Base-by-base conservation (phyloP, 2,329 filamentous ascomycete species). In the Aspergillus flavus region DNA sequence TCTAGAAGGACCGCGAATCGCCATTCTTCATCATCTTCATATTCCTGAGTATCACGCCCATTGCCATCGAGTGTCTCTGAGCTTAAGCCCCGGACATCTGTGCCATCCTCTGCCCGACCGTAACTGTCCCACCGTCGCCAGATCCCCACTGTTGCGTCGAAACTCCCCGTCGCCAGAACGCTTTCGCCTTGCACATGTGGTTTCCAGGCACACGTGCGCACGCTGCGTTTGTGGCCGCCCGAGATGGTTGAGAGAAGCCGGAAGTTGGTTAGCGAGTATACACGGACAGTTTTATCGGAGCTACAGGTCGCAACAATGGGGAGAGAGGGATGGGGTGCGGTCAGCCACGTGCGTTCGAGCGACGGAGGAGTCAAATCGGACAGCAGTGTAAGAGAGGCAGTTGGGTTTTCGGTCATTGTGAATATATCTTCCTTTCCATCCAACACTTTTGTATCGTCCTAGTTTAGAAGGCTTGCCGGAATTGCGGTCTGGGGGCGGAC, bases 1-100 rank as follows among this genome's bases (percentile, higher is more conserved):
- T 98, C 95, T 0, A 99, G 85, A 1, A 98, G 91, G 9, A 97
- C 89, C 0, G 91, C 91, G 72, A 97, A 96, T 58, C 93, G 90
- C 92, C 95, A 99, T 65, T 97, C 94, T 58, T 94, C 91, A 0
- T 90, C 87, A 4, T 88, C 89, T 5, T 87, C 85, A 14, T 84
- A 82, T 2, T 82, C 82, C 7, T 62, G 66, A 14, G 65, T 62
- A 14, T 46, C 66, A 30, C 60, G 45, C 11, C 60, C 65, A 21
- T 70, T 72, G 2, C 66, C 68, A 23, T 78, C 76, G 9, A 73
- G 74, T 2, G 70, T 70, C 1, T 62, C 73, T 11, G 52, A 55
- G 6, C 46, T 59, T 4, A 58, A 41, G 63, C 75, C 10, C 71
- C 71, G 34, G 67, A 66, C 14, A 48, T 64, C 57, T 68, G 68